Base-by-base conservation (phyloP, 176 grass and related monocot genomes). In the Bothriochloa decipiens region DNA sequence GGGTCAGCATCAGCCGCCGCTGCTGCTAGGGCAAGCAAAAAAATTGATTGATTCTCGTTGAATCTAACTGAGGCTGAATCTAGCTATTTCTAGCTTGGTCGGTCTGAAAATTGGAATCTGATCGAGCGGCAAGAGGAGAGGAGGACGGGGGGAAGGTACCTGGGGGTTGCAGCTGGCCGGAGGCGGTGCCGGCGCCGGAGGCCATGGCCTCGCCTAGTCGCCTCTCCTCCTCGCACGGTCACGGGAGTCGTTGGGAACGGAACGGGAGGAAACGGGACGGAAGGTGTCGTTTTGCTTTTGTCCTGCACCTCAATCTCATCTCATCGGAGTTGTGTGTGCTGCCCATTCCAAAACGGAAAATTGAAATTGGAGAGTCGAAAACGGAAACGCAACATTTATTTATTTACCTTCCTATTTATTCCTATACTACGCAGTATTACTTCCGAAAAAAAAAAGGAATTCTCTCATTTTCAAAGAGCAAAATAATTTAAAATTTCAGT, bases 151-250 rank as follows among this genome's bases (percentile, higher is more conserved):
- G 5, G 0, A 37, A 28, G 25, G 55, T 58, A 58, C 55, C 55
- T 58, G 55, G 8, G 17, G 78, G 50, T 53, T 81, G 78, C 72
- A 12, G 47, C 78, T 81, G 78, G 64, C 46, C 25, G 70, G 70
- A 69, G 65, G 32, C 65, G 64, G 64, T 7, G 69, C 40, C 41
- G 63, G 78, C 16, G 41, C 26, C 17, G 77, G 77, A 67, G 77
- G 62, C 62, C 78, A 81, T 81, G 78, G 45, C 43, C 42, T 68
- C 63, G 17, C 12, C 40, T 49, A 49, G 46, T 49, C 46, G 46
- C 46, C 14, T 49, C 46, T 49, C 13, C 36, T 20, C 76, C 27
- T 8, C 35, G 5, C n/a, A 23, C 35, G 0, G 6, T 57, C 53
- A 18, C 17, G 17, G 8, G 20, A 5, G 42, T 73, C 70, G 70